These are phyloP conservation scores for Salmacisia buchloeana DNA, from an alignment of 1,284 basidiomycete genomes.

Conservation along the genomic window DNA sequence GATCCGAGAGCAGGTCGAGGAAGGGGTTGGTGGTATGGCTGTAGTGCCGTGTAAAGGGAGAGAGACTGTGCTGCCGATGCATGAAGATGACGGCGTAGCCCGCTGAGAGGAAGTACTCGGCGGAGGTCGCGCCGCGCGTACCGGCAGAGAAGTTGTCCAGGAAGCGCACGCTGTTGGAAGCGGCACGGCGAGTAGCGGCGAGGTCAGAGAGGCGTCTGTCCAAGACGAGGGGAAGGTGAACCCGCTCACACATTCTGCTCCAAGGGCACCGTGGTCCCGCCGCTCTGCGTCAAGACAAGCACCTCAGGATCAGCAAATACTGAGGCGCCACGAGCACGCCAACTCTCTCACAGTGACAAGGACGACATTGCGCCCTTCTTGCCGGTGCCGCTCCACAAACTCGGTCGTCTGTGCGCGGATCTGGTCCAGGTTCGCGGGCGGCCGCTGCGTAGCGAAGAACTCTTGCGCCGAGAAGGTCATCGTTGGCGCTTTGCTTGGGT, in stretches of 20 bases:
- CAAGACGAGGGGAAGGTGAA: neutral
- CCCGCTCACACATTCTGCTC: constrained; percentile 42
- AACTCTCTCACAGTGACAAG: constrained; percentile 74
- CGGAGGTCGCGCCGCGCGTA: constrained; percentile 91
- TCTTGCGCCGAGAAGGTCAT: constrained; percentile 21
- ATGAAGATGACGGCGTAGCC: constrained; percentile 98
- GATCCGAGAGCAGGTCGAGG: constrained; percentile 82
- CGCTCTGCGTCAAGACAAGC: constrained; percentile 48
- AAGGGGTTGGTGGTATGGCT: constrained; percentile 97
- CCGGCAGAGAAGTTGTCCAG: constrained; percentile 98
- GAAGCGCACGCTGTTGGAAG: constrained; percentile 74
- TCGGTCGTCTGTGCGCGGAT: constrained; percentile 18
- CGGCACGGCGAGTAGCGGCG: neutral
- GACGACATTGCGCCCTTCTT: constrained; percentile 69
- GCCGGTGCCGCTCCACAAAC: constrained; percentile 68
- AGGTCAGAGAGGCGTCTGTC: constrained; percentile 2
- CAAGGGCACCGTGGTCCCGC: constrained; percentile 47
- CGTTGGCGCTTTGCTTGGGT: no score
- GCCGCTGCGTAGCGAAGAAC: constrained; percentile 36
- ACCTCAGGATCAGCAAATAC: neutral
- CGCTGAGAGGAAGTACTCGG: constrained; percentile 86
- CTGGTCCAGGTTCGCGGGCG: constrained; percentile 27
- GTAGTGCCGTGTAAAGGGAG: constrained; percentile 93
- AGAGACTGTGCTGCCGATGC: constrained; percentile 92
- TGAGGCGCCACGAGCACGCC: neutral